phyloP scores from a whole-genome alignment of 306 rosid genomes.

The Vigna nakashimae region DNA sequence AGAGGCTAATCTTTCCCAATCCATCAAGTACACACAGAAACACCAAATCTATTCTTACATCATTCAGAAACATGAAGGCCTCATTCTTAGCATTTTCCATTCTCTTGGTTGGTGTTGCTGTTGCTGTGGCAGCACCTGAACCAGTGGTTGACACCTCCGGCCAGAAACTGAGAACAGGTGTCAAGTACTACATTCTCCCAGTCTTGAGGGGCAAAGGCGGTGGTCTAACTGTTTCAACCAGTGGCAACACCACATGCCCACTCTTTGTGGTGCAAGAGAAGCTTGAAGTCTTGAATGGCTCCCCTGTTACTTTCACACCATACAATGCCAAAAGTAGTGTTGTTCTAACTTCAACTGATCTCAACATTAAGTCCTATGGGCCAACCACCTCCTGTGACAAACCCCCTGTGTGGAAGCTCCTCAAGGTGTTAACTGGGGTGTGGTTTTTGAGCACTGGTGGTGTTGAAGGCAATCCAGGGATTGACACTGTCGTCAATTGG shows the following conservation, averaged over 20 bases:
- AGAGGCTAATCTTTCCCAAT: background rate
- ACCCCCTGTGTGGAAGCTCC: conserved; percentile 59
- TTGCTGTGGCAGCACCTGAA: conserved; percentile 31
- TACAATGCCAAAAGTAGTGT: conserved; percentile 40
- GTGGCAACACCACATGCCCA: conserved; percentile 50
- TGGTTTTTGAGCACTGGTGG: conserved; percentile 59
- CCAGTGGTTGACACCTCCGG: conserved; percentile 59
- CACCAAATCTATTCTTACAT: background rate
- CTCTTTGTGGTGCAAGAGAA: conserved; percentile 61
- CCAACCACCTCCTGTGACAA: conserved; percentile 32
- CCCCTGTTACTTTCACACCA: conserved; percentile 54
- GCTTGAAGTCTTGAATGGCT: conserved; percentile 42
- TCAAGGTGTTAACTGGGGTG: conserved; percentile 44
- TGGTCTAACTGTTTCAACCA: conserved; percentile 43
- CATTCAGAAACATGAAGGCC: conserved; percentile 36
- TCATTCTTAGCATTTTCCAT: conserved; percentile 17
- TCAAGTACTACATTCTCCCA: conserved; percentile 55
- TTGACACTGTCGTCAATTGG: conserved; percentile 55
- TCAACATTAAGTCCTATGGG: conserved; percentile 55
- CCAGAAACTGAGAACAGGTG: conserved; percentile 45
- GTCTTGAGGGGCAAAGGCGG: conserved; percentile 51
- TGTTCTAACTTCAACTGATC: conserved; percentile 56
- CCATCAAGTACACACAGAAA: background rate
- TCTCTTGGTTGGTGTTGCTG: conserved; percentile 33
- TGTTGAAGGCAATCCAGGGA: conserved; percentile 60